Evolutionary conservation across 352 stramenopile species (phyloP), one percentile per base, ranked within the genome.

Genomic region (Pythium brachiatum): DNA sequence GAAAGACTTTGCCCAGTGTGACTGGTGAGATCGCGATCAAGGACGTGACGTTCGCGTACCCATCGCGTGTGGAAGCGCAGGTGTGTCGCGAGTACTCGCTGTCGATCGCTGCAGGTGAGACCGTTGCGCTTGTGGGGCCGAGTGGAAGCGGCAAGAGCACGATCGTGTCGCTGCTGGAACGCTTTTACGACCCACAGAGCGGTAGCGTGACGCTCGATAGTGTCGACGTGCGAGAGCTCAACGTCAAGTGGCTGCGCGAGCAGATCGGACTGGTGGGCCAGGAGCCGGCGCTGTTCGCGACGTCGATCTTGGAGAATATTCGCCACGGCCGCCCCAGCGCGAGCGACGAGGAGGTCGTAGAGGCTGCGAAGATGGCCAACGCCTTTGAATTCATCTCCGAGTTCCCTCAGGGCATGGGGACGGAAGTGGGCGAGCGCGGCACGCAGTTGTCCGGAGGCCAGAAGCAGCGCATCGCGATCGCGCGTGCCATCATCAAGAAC

Each of bases 231-330:
- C 68, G 70, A 18, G 55, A 79, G 26, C 31, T 96, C 41, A 85
- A 94, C 62, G 26, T 71, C 13, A 41, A 57, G 18, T 87, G 77
- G 77, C 60, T 85, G 16, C 69, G 79, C 9, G 29, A 74, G 29
- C 68, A 85, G 21, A 77, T 98, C 62, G 88, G 88, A 29, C 76
- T 96, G 36, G 92, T 98, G 18, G 69, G 70, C 3, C 94, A 98
- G 60, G 91, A 98, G 66, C 94, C 94, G 6, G 76, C 78, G n/a
- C 73, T 99, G 12, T 98, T 99, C 56, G 74, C 83, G 21, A 79
- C 69, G 56, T 81, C 72, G 15, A 86, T 85, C 53, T 61, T 79
- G 31, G 84, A 86, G 61, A 94, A 95, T 47, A 90, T 97, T 39
- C 72, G 73, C 2, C 81, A 96, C 64, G 90, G 89, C 3, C 75